Evolutionary conservation across 2,329 filamentous ascomycete genomes (phyloP), one percentile per base, ranked within the genome.

Genomic region (Canariomyces notabilis): DNA sequence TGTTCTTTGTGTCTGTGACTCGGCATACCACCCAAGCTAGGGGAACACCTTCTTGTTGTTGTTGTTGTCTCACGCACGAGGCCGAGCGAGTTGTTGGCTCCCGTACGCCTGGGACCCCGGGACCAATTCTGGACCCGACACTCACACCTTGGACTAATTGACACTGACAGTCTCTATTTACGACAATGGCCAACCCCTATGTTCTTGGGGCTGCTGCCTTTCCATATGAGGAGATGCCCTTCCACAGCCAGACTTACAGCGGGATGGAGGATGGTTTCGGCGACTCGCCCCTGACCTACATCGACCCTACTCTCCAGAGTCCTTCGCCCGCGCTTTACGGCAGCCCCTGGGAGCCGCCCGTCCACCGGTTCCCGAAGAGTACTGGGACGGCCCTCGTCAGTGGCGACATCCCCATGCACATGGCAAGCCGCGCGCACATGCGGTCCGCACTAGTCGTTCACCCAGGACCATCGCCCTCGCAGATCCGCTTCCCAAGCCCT

Each of bases 401-500:
- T 20, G 20, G 58, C 22, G 38, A 52, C 21, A 21, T 57, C 18
- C 35, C 57, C 19, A 49, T 52, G 4, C 44, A 48, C n/a, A 23
- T 48, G 19, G 20, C 46, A 49, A 35, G 35, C 15, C 45, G 40
- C 47, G 37, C 21, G 5, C 44, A 31, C 11, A 23, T 38, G 22
- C 50, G 37, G n/a, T 16, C 51, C 12, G 22, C 44, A 19, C 31
- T 42, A 12, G 50, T 41, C 34, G 44, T 60, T 5, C 43, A 51
- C 6, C 32, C 46, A 8, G 34, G 53, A 12, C 53, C 56, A 12
- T 44, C 49, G 11, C 40, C 53, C 2, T 53, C 55, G 1, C 54
- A 56, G 14, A 20, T 26, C 14, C 64, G 64, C 20, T 61, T 63
- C 34, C 57, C 53, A 22, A 69, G 68, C 6, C 67, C 69, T 6